These are phyloP conservation scores for Kodamaea kakaduensis DNA, from an alignment of 805 yeast genomes.

Conservation along the genomic window DNA sequence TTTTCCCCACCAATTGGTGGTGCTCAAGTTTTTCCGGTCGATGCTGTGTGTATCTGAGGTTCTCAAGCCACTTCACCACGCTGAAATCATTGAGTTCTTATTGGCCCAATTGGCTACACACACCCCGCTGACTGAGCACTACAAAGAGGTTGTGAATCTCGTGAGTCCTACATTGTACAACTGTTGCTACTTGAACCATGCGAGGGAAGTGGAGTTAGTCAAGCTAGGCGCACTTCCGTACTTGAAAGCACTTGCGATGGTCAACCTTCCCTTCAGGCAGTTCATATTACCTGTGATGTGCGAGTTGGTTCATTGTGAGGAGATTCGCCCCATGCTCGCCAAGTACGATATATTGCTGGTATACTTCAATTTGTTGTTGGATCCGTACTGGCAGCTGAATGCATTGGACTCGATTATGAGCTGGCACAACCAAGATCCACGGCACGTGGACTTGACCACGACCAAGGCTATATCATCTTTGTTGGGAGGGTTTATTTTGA, in stretches of 20 bases:
- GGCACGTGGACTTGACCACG: constrained; percentile 19
- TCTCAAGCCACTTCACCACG: constrained; percentile 28
- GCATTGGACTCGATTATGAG: constrained; percentile 47
- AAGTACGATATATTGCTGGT: constrained; percentile 35
- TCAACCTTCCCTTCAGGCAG: constrained; percentile 45
- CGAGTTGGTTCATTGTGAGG: constrained; percentile 46
- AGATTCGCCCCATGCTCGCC: constrained; percentile 35
- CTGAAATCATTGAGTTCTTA: constrained; percentile 44
- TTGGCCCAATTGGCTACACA: constrained; percentile 27
- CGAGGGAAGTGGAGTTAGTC: constrained; percentile 44
- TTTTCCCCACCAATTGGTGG: constrained; percentile 27
- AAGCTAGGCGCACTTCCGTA: constrained; percentile 45
- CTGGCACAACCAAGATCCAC: constrained; percentile 34
- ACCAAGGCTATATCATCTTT: constrained; percentile 27
- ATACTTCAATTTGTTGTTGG: constrained; percentile 40
- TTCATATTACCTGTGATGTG: constrained; percentile 51
- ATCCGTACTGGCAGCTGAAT: constrained; percentile 56
- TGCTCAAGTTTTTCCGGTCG: constrained; percentile 45
- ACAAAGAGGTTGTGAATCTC: constrained; percentile 40
- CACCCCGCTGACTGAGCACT: constrained; percentile 25
- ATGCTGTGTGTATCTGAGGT: constrained; percentile 36
- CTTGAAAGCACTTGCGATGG: constrained; percentile 35
- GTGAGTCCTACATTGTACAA: constrained; percentile 49
- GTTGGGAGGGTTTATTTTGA: constrained; percentile 36
- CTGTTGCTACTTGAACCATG: constrained; percentile 46